Base-by-base conservation (phyloP, 1,139 yeast genomes). In the Kurtzmaniella natalensis region DNA sequence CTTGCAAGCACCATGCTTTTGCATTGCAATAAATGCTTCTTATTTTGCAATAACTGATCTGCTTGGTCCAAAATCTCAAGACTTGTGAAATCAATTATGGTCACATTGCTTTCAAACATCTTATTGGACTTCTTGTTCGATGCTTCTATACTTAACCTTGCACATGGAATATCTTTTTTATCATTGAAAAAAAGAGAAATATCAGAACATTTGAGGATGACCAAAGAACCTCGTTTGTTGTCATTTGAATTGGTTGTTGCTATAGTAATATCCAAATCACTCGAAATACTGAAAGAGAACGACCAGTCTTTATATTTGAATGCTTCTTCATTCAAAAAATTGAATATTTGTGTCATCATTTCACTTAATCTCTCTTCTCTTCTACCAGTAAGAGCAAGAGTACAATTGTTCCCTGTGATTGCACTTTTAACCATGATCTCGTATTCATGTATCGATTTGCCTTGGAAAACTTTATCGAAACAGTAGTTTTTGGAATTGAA, bases 401-500 rank as follows among this genome's bases (percentile, higher is more conserved):
- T 26, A 18, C 29, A 26, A 26, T 26, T 26, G 14, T 26, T 26
- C 8, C 29, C 29, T 14, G 7, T 17, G 4, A 26, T 10, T 6
- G 22, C 17, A 18, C 29, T 26, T 26, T 26, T 18, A 3, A 22
- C 20, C 7, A 26, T 26, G 5, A 17, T n/a, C 13, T 17, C 8
- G 10, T 17, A 17, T n/a, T 36, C 26, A 7, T 35, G 32, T 1
- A 48, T 18, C 1, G 31, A 33, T 14, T 33, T 32, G 2, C 11
- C 25, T n/a, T 20, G 27, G 19, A 56, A 47, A 0, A 46, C 43
- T 39, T 62, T 62, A 37, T 48, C 53, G 36, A 56, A 54, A 3
- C 23, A 18, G 26, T 31, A 42, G 2, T 18, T 17, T 13, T 24
- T 39, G 11, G 16, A 16, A 18, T 30, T 18, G 18, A 30, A 14